Conservation (phyloP, 305 asterid genomes). For the Petunia hybrid region DNA sequence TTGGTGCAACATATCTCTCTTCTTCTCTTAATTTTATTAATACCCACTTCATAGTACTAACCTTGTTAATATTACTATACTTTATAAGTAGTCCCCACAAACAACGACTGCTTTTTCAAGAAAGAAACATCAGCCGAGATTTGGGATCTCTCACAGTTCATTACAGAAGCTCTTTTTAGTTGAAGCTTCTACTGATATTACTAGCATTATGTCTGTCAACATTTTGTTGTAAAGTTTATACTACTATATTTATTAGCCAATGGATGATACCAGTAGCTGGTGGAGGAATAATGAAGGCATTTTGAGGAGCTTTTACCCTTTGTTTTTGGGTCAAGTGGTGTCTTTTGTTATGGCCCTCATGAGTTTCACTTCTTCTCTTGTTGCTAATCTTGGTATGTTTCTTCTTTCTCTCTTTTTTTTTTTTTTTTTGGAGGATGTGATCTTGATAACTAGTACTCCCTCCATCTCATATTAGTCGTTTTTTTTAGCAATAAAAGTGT, state of each 20-base stretch:
- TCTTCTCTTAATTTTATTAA: too few relatives aligned
- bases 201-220: neutral
- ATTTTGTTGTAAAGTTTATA: neutral
- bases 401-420: neutral
- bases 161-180: neutral
- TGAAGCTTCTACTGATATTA: neutral
- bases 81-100: too few relatives aligned
- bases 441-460: too few relatives aligned
- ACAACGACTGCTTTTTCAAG: too few relatives aligned
- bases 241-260: neutral
- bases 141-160: neutral
- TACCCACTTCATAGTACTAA: too few relatives aligned
- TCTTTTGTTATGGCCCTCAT: conserved; percentile 55
- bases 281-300: conserved; percentile 27
- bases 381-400: conserved; percentile 53
- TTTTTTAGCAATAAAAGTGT: too few relatives aligned
- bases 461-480: too few relatives aligned
- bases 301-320: conserved; percentile 40
- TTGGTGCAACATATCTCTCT: too few relatives aligned
- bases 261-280: conserved; percentile 17
- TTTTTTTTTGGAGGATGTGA: neutral
- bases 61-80: too few relatives aligned
- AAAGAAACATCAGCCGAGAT: too few relatives aligned
- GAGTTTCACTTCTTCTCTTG: conserved; percentile 62
- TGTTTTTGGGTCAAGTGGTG: conserved; percentile 70